Percentiles rank a stretch among this genome's conserved stretches.
phyloP scores from a whole-genome alignment of 192 early-diverging fungal genomes.

The Podila clonocystis region DNA sequence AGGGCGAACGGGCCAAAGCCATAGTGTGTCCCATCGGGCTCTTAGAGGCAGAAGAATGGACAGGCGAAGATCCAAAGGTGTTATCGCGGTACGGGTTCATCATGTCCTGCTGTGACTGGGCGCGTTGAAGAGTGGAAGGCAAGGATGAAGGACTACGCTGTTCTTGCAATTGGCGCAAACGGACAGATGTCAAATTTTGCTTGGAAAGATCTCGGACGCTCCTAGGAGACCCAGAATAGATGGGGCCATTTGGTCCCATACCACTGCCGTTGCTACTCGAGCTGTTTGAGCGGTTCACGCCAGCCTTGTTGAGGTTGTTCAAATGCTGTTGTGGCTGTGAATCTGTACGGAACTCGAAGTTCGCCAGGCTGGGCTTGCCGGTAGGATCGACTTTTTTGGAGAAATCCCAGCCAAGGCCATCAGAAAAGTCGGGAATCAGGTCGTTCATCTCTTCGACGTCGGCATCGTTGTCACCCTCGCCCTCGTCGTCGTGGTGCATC shows the following conservation, averaged over 20 bases:
- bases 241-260: constrained; percentile 13
- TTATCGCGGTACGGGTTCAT: neutral
- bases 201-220: constrained; percentile 21
- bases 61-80: neutral
- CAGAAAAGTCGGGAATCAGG: constrained; percentile 32
- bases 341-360: constrained; percentile 2
- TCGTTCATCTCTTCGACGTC: neutral
- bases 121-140: constrained; percentile 1
- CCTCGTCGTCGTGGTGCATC: constrained; percentile 15
- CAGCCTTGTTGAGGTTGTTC: constrained; percentile 6
- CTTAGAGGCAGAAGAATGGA: neutral
- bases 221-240: constrained; percentile 9
- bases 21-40: no score
- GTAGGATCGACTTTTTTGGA: constrained; percentile 5
- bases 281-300: constrained; percentile 30
- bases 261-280: constrained; percentile 17
- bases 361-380: constrained; percentile 12
- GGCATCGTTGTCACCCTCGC: neutral
- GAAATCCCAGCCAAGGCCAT: constrained; percentile 43
- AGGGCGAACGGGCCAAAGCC: no score
- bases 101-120: constrained; percentile 21
- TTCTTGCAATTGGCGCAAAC: constrained; percentile 25
- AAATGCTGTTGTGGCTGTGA: neutral
- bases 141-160: constrained; percentile 6
- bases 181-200: constrained; percentile 16